Evolutionary conservation across 441 rosid species (phyloP).

Genomic region (Populus hybrid): DNA sequence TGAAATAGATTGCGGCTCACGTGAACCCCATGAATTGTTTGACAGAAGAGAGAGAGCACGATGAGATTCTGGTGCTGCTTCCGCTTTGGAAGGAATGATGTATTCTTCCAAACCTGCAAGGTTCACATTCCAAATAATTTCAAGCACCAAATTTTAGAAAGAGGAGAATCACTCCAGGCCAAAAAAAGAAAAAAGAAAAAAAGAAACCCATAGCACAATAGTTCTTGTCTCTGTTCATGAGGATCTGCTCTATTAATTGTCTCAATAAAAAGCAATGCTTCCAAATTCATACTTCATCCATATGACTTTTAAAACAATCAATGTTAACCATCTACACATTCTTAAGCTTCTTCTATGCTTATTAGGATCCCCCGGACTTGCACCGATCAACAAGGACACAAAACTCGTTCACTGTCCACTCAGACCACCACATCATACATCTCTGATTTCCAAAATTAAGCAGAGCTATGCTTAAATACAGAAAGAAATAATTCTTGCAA

Average conservation of each 20-base stretch:
- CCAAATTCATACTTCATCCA: background rate
- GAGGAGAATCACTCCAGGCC: background rate
- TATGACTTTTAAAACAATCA: background rate
- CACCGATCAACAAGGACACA: background rate
- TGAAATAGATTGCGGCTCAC: slow-evolving; percentile 47
- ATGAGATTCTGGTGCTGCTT: slow-evolving; percentile 57
- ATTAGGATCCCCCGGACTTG: background rate
- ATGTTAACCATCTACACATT: background rate
- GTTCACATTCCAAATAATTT: slow-evolving; percentile 8
- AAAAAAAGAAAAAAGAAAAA: background rate
- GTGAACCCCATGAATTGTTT: slow-evolving; percentile 57
- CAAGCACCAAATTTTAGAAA: slow-evolving; percentile 1
- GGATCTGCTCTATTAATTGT: background rate
- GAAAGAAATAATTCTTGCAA: background rate
- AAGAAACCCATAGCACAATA: slow-evolving; percentile 1
- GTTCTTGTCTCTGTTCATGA: background rate
- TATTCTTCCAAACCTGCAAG: slow-evolving; percentile 53
- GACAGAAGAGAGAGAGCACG: slow-evolving; percentile 99
- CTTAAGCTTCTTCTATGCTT: background rate
- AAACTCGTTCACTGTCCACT: background rate
- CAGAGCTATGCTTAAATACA: background rate
- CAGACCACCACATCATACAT: background rate
- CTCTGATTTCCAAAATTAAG: background rate
- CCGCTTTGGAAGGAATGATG: slow-evolving; percentile 48
- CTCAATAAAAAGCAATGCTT: background rate